These are phyloP conservation scores for Erodium texanum DNA, from an alignment of 441 rosid species.

Conservation along the genomic window DNA sequence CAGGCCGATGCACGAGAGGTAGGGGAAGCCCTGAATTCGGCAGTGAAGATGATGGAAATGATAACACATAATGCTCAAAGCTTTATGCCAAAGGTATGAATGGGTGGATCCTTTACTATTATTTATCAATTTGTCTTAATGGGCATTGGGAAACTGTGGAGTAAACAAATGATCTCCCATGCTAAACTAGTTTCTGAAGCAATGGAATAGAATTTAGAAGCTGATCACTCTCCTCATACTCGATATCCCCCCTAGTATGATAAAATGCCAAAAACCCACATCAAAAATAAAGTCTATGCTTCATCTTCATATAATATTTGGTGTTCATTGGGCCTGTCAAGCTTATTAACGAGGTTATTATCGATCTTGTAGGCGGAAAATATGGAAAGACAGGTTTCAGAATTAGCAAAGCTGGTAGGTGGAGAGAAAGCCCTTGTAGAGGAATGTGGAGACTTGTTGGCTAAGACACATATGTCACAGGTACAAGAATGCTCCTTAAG, in stretches of 20 bases:
- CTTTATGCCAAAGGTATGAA: conserved; percentile 48
- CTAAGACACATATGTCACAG: conserved; percentile 38
- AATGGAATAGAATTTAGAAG: background rate
- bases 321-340: conserved; percentile 1
- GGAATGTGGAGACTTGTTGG: conserved; percentile 52
- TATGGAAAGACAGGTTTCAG: conserved; percentile 45
- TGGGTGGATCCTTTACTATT: background rate
- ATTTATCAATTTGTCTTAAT: background rate
- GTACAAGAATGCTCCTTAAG: conserved; percentile 53
- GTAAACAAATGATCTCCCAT: background rate
- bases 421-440: conserved; percentile 45
- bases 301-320: background rate
- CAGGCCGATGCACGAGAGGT: conserved; percentile 54
- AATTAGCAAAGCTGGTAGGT: conserved; percentile 53
- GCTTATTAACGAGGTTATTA: background rate
- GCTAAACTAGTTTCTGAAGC: background rate
- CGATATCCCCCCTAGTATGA: background rate
- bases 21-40: conserved; percentile 44
- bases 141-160: background rate
- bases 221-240: background rate
- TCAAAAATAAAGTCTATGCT: background rate
- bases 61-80: conserved; percentile 33
- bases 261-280: background rate
- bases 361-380: conserved; percentile 47
- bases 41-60: conserved; percentile 47